Percentiles rank a stretch among this genome's conserved stretches.
Evolutionary conservation across 371 early-diverging fungal genomes (phyloP).

Genomic region (Circinella umbellata): DNA sequence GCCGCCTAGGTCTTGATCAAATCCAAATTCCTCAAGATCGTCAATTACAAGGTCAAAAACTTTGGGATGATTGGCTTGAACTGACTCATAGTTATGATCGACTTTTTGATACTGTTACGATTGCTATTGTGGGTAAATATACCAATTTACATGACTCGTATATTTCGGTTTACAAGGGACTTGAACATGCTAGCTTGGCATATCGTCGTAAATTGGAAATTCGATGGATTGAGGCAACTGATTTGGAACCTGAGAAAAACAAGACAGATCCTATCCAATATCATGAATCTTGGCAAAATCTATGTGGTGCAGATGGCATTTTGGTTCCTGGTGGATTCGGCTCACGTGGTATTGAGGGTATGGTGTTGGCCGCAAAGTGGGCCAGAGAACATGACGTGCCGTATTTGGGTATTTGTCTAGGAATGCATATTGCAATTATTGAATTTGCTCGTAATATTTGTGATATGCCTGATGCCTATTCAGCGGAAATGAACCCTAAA

Average conservation of each 20-base stretch:
- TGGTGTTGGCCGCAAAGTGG: conserved; percentile 95
- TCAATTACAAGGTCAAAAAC: conserved; percentile 59
- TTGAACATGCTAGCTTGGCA: conserved; percentile 92
- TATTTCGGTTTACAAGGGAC: conserved; percentile 96
- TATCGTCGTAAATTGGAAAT: conserved; percentile 85
- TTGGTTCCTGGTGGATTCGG: conserved; percentile 99
- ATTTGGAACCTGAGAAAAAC: conserved; percentile 81
- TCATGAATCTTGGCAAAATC: conserved; percentile 91
- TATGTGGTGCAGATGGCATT: conserved; percentile 93
- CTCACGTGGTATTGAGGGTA: conserved; percentile 96
- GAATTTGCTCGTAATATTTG: conserved; percentile 98
- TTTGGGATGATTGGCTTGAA: conserved; percentile 86
- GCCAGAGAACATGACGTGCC: conserved; percentile 98
- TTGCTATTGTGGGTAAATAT: conserved; percentile 98
- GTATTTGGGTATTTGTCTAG: conserved; percentile 99
- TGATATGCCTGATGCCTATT: conserved; percentile 84
- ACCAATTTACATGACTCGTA: conserved; percentile 96
- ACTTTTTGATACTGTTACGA: conserved; percentile 86
- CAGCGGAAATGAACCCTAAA: conserved; percentile 84
- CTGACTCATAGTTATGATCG: conserved; percentile 81
- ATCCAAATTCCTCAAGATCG: conserved; percentile 58
- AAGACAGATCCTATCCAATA: conserved; percentile 84
- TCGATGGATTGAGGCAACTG: conserved; percentile 94
- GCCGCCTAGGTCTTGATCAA: conserved; percentile 77
- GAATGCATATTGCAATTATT: conserved; percentile 98